These are phyloP conservation scores for Colletotrichum navitas DNA, from an alignment of 2,329 filamentous ascomycete genomes.

Conservation along the genomic window DNA sequence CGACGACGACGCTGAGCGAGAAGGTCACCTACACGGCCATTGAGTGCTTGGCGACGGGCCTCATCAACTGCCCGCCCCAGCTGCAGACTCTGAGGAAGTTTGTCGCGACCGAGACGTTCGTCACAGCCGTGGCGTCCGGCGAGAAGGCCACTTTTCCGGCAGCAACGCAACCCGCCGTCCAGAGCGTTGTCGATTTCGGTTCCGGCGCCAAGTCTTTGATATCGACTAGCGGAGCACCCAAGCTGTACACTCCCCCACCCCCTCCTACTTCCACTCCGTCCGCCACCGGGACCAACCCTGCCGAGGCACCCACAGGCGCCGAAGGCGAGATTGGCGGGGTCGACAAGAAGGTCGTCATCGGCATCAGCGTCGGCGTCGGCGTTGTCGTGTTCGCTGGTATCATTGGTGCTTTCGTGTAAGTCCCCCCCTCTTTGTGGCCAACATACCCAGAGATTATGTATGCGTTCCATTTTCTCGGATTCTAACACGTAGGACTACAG, in stretches of 20 bases:
- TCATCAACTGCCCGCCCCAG: conserved; percentile 64
- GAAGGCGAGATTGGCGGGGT: conserved; percentile 50
- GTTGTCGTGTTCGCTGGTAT: conserved; percentile 54
- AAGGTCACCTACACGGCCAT: conserved; percentile 56
- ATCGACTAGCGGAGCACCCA: conserved; percentile 12
- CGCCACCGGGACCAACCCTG: neutral
- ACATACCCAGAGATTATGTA: too few relatives aligned
- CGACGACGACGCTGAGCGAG: conserved; percentile 50
- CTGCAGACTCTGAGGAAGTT: conserved; percentile 59
- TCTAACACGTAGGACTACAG: neutral
- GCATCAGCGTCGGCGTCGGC: conserved; percentile 61
- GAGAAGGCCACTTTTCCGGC: conserved; percentile 53
- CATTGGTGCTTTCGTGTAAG: conserved; percentile 42
- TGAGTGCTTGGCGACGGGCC: conserved; percentile 56
- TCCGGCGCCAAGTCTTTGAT: conserved; percentile 10
- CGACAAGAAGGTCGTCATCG: conserved; percentile 61
- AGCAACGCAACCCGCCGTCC: neutral
- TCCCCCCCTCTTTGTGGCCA: neutral
- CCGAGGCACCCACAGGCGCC: conserved; percentile 35
- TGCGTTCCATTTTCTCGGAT: too few relatives aligned
- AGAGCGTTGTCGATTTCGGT: conserved; percentile 27
- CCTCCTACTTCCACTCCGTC: neutral
- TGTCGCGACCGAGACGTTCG: conserved; percentile 54
- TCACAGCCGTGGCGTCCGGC: conserved; percentile 56
- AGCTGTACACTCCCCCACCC: conserved; percentile 12